Base-by-base conservation (phyloP, 192 early-diverging fungal species). In the Coemansia sp. region DNA sequence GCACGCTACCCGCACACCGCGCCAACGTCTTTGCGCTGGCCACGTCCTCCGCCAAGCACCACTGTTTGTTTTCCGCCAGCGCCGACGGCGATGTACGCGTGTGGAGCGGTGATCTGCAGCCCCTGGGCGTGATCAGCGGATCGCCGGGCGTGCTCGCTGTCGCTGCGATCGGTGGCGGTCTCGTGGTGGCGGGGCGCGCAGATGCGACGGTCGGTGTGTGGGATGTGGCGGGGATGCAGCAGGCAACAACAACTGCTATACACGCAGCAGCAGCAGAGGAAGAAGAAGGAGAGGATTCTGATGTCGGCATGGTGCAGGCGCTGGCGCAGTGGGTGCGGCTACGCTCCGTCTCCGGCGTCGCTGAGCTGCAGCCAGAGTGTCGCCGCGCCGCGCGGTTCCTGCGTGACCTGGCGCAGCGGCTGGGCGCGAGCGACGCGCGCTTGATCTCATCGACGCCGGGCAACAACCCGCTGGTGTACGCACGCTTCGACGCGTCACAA, bases 391-490 rank as follows among this genome's bases (percentile, higher is more conserved):
- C 91, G 8, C 86, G 87, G n/a, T 93, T 89, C 61, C 76, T 93
- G 32, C 87, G 87, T 46, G 85, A 85, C 10, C 70, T 91, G 35
- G 68, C 90, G 62, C 84, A 83, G 17, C 89, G 91, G 61, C 76
- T 91, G 14, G 91, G 91, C 22, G 90, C 91, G 9, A 51, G 35
- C 29, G 87, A 88, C 37, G 63, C 76, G 38, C 73, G 76, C 15
- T 72, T 88, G 65, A 84, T 92, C 37, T 87, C 91, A 6, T 85
- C 87, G 27, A 83, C 76, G 43, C 70, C 84, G 15, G 81, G 86
- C 7, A 76, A 82, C 47, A 93, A 93, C 59, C 90, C 91, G 20
- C 56, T 93, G 24, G 91, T 93, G 1, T 90, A 89, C 62, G 90
- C 84, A 7, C 82, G 84, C 56, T 89, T 90, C 42, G 71, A 71